Evolutionary conservation across 2,329 filamentous ascomycete species (phyloP), one percentile per base, ranked within the genome.

Genomic region (Lizonia empirigonia): DNA sequence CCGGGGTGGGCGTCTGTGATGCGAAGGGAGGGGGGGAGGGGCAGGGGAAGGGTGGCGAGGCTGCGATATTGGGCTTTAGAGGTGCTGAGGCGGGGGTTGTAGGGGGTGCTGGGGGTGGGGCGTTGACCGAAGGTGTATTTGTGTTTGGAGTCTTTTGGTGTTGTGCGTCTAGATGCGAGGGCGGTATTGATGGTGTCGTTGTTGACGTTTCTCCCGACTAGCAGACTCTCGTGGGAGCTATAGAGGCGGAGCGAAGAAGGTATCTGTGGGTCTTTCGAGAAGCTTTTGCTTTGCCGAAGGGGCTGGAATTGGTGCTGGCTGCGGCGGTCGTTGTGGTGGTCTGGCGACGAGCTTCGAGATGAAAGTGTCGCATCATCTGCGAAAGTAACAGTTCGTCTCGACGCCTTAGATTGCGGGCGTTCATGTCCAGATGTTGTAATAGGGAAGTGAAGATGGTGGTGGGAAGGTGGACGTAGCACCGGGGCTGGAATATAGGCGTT

Each of bases 101-200:
- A 36, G 18, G 13, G 27, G 4, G 26, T 35, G 16, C 8, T 50
- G 20, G 7, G 50, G 13, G 7, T 7, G 1, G 58, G 58, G 2
- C 50, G 50, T 13, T 52, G 52, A 5, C 49, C 49, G 15, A 56
- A 56, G 15, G 44, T 27, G n/a, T 59, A 56, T 29, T 27, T 42
- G 20, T 53, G 41, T 8, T 54, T 47, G 35, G 47, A 53, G 15
- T 60, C 50, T 37, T 58, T 58, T 4, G 52, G 57, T 13, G 26
- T 15, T 9, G 49, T 52, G 16, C 49, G 42, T 27, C 49, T 19
- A 12, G 26, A 26, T 12, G 49, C 49, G 7, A 26, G 27, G 2
- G 19, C 4, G 3, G 7, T 32, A 12, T 27, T 15, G 10, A 3
- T 18, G 15, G 5, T 7, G 2, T 12, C 4, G 15, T 24, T 9